Evolutionary conservation across 352 stramenopile genomes (phyloP).

Genomic region (Phytophthora kernoviae): DNA sequence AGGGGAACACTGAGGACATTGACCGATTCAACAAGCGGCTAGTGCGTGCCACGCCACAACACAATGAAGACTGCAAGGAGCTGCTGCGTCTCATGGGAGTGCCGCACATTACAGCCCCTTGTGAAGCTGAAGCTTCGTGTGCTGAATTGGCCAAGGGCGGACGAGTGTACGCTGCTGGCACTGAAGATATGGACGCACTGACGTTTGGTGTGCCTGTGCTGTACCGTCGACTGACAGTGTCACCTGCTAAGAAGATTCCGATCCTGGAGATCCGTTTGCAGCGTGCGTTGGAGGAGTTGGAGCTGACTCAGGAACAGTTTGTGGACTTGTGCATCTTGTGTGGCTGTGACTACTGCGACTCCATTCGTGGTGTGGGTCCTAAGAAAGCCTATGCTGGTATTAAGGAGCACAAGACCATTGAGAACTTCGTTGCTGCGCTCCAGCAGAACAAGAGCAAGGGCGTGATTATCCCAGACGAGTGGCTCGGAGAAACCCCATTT

Average conservation of each 20-base stretch:
- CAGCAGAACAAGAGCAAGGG: slow-evolving; percentile 88
- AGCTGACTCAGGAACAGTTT: slow-evolving; percentile 95
- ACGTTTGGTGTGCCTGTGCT: slow-evolving; percentile 98
- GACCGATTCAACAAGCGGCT: slow-evolving; percentile 94
- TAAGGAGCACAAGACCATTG: slow-evolving; percentile 95
- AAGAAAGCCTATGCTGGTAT: slow-evolving; percentile 98
- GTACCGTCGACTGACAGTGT: slow-evolving; percentile 91
- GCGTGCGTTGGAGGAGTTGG: slow-evolving; percentile 93
- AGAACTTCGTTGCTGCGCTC: slow-evolving; percentile 93
- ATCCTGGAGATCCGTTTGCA: slow-evolving; percentile 92
- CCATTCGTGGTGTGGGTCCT: slow-evolving; percentile 96
- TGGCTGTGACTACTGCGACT: slow-evolving; percentile 99
- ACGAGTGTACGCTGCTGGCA: slow-evolving; percentile 95
- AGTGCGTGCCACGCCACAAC: slow-evolving; percentile 89
- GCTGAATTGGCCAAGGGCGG: slow-evolving; percentile 92
- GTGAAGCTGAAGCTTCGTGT: slow-evolving; percentile 98
- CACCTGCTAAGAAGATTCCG: slow-evolving; percentile 88
- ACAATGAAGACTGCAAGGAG: slow-evolving; percentile 95
- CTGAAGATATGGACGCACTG: slow-evolving; percentile 99
- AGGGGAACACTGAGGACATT: slow-evolving; percentile 90
- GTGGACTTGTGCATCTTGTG: slow-evolving; percentile 99
- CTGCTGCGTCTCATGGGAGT: slow-evolving; percentile 96
- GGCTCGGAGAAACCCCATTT: slow-evolving; percentile 91
- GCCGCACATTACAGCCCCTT: slow-evolving; percentile 96
- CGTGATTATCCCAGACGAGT: slow-evolving; percentile 83